A percentile compares a stretch with the other conserved stretches of the same genome.
These are phyloP conservation scores for Tribonema minus DNA, from an alignment of 108 stramenopile genomes.

Conservation along the genomic window DNA sequence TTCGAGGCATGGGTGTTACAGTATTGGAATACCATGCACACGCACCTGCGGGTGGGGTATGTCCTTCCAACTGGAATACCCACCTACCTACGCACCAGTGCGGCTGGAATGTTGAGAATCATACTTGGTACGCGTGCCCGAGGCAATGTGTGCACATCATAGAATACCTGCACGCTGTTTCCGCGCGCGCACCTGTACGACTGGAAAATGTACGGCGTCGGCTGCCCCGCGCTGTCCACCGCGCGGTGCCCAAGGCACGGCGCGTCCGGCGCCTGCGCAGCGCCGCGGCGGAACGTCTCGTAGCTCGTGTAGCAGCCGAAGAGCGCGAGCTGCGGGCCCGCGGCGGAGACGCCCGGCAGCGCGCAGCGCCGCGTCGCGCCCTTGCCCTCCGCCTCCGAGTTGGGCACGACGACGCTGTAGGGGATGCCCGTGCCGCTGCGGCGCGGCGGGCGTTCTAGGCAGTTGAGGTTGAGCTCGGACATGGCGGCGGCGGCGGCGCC, in stretches of 20 bases:
- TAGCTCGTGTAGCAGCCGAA: conserved; percentile 30
- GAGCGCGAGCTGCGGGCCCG: conserved; percentile 19
- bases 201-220: conserved; percentile 42
- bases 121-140: neutral
- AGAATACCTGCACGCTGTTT: neutral
- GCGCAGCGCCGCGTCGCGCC: conserved; percentile 44
- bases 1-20: neutral
- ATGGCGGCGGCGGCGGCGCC: no score
- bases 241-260: conserved; percentile 44
- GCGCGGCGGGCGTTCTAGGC: neutral
- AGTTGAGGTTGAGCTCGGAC: no score
- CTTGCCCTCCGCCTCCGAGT: conserved; percentile 14
- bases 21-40: neutral
- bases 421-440: conserved; percentile 9
- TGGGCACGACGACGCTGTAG: conserved; percentile 27
- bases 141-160: neutral
- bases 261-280: conserved; percentile 18
- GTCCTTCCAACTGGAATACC: neutral
- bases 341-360: conserved; percentile 14
- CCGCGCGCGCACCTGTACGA: conserved; percentile 28
- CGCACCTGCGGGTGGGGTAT: neutral
- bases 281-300: conserved; percentile 41
- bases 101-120: no score
- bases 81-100: neutral
- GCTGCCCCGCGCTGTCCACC: conserved; percentile 28